These are phyloP conservation scores for apple (Malus domestica) DNA, from an alignment of 306 rosid species.

Conservation along the genomic window ASM211411v1 NC_041798.1:10165001-10165500, in stretches of 20 bases:
- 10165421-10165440: too few species aligned
- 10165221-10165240: not conserved
- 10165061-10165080: not conserved
- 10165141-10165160: not conserved
- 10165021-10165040: not conserved
- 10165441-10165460: too few species aligned
- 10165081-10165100: not conserved
- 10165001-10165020: too few species aligned
- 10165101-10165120: not conserved
- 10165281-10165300: too few species aligned
- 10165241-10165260: not conserved
- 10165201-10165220: not conserved
- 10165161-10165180: not conserved
- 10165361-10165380: conserved; percentile 23
- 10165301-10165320: not conserved
- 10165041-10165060: not conserved
- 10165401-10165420: too few species aligned
- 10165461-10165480: too few species aligned
- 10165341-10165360: not conserved
- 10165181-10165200: not conserved
- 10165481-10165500: too few species aligned
- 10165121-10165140: not conserved
- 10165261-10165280: too few species aligned
- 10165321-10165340: conserved; percentile 1
- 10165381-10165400: not conserved